A percentile compares a stretch with the other conserved stretches of the same genome.
These are phyloP conservation scores for Globisporangium canariense DNA, from an alignment of 352 stramenopile genomes.

Conservation along the genomic window DNA sequence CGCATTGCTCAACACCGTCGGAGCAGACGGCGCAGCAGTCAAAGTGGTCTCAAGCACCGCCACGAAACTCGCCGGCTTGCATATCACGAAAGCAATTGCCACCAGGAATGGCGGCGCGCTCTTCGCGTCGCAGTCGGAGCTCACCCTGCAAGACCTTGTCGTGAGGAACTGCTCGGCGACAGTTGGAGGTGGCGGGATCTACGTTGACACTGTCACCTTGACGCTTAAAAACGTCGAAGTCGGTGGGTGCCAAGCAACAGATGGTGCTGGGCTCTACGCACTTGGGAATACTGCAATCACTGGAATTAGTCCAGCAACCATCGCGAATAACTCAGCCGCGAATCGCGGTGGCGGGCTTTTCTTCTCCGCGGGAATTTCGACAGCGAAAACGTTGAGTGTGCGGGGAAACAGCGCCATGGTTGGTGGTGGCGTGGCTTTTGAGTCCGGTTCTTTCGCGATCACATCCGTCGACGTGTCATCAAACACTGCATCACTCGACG, in stretches of 20 bases:
- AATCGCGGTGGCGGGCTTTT: slow-evolving; percentile 31
- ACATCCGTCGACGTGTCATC: slow-evolving; percentile 13
- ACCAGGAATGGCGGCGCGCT: slow-evolving; percentile 29
- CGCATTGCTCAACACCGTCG: slow-evolving; percentile 20
- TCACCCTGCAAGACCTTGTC: slow-evolving; percentile 20
- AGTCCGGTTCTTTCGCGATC: slow-evolving; percentile 18
- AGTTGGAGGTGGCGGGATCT: slow-evolving; percentile 29
- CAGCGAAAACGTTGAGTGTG: slow-evolving; percentile 12
- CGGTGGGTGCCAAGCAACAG: slow-evolving; percentile 13
- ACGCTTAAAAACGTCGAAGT: slow-evolving; percentile 18
- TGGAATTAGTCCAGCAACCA: slow-evolving; percentile 16
- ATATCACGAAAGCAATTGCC: slow-evolving; percentile 17
- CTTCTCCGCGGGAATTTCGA: slow-evolving; percentile 12
- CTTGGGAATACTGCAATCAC: slow-evolving; percentile 16
- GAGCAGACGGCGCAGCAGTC: slow-evolving; percentile 25
- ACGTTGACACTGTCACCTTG: slow-evolving; percentile 23
- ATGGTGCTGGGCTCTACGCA: slow-evolving; percentile 32
- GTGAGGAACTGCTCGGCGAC: slow-evolving; percentile 22
- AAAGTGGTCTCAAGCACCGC: slow-evolving; percentile 16
- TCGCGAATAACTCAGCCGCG: slow-evolving; percentile 26
- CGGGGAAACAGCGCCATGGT: slow-evolving; percentile 26
- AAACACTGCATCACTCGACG: slow-evolving; percentile 31
- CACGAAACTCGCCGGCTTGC: slow-evolving; percentile 22
- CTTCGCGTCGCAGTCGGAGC: slow-evolving; percentile 22
- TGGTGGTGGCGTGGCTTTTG: slow-evolving; percentile 33